These are phyloP conservation scores for Xylaria sp. DNA, from an alignment of 2,329 filamentous ascomycete genomes.

Conservation along the genomic window DNA sequence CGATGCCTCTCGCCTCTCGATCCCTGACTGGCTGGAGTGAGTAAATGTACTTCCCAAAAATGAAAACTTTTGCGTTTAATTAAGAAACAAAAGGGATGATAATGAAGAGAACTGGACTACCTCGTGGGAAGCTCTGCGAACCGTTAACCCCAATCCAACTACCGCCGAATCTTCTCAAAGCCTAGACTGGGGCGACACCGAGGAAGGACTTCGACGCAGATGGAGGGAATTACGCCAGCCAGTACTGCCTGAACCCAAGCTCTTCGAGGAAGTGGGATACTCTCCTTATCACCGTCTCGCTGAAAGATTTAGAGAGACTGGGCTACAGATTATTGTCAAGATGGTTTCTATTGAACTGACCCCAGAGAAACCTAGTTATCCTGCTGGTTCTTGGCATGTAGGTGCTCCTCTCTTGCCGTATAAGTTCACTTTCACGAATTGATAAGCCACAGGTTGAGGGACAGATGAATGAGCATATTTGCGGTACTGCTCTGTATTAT, in stretches of 20 bases:
- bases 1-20: not conserved
- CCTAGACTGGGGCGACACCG: not conserved
- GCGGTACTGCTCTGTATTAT: constrained; percentile 41
- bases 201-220: constrained; percentile 37
- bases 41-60: not conserved
- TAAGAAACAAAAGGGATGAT: constrained; percentile 29
- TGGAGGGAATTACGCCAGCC: constrained; percentile 38
- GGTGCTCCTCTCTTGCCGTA: constrained; percentile 20
- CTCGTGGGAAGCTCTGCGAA: constrained; percentile 14
- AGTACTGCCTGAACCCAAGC: constrained; percentile 39
- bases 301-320: constrained; percentile 49
- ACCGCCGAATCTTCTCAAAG: not conserved
- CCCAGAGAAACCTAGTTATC: constrained; percentile 63
- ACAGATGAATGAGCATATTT: constrained; percentile 41
- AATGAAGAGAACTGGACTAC: constrained; percentile 33
- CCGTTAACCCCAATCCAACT: not conserved
- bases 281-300: constrained; percentile 34
- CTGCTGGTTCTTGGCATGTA: constrained; percentile 59
- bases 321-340: constrained; percentile 72
- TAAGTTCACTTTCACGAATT: not conserved
- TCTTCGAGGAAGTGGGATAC: constrained; percentile 39
- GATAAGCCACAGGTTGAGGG: constrained; percentile 33
- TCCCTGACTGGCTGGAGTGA: not conserved
- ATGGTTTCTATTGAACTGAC: constrained; percentile 69
- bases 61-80: not conserved